These are phyloP conservation scores for Ophiostoma tasmaniense DNA, from an alignment of 2,329 filamentous ascomycete species.

Conservation along the genomic window DNA sequence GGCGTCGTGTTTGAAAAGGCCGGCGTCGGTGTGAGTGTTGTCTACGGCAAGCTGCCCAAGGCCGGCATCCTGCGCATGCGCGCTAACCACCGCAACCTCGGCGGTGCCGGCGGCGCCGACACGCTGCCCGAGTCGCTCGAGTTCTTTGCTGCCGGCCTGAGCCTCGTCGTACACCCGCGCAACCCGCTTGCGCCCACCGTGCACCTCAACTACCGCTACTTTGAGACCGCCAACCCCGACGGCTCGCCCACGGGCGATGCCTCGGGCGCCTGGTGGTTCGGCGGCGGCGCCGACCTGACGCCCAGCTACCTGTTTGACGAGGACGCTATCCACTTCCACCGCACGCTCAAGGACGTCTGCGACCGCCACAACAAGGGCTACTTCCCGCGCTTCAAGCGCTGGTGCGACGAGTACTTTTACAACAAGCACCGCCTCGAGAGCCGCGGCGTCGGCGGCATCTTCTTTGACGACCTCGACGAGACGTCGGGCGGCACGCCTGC, in stretches of 20 bases:
- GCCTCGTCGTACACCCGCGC: slow-evolving; percentile 82
- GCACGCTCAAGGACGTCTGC: slow-evolving; percentile 83
- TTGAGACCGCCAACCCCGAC: slow-evolving; percentile 83
- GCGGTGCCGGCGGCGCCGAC: slow-evolving; percentile 41
- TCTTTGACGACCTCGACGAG: slow-evolving; percentile 95
- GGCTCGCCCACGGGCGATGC: slow-evolving; percentile 48
- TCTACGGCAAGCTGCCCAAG: slow-evolving; percentile 84
- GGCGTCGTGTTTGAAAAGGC: slow-evolving; percentile 97
- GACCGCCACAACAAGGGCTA: slow-evolving; percentile 88
- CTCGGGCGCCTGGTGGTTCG: slow-evolving; percentile 93
- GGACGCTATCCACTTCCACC: slow-evolving; percentile 94
- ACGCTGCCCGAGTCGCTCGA: slow-evolving; percentile 62
- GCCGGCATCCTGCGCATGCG: slow-evolving; percentile 88
- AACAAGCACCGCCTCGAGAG: slow-evolving; percentile 84
- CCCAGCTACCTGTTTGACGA: slow-evolving; percentile 93
- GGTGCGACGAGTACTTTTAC: slow-evolving; percentile 97
- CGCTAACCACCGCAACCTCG: slow-evolving; percentile 86
- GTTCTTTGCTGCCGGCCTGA: slow-evolving; percentile 92
- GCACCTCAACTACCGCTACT: slow-evolving; percentile 97
- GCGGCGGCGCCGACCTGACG: slow-evolving; percentile 88
- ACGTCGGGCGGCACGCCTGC: slow-evolving; percentile 39
- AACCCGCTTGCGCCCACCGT: slow-evolving; percentile 98
- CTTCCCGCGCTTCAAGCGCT: slow-evolving; percentile 91
- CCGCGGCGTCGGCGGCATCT: slow-evolving; percentile 88
- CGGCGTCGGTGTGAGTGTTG: slow-evolving; percentile 88